Evolutionary conservation across 2,329 filamentous ascomycete genomes (phyloP), one percentile per base, ranked within the genome.

Genomic region (Hawksworthiomyces lignivorus): DNA sequence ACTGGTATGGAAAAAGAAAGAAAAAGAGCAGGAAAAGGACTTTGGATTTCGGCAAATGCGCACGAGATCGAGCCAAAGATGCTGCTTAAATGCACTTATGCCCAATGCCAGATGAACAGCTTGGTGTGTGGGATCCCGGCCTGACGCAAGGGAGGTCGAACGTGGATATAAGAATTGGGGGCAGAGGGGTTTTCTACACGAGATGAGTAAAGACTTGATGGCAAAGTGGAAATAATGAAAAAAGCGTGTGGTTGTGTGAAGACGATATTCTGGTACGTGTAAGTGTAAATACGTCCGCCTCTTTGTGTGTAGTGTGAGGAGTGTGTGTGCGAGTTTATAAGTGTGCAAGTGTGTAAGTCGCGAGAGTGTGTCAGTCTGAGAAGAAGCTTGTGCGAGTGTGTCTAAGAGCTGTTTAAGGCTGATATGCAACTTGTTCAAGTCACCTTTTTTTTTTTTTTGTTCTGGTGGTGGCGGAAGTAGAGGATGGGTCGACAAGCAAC

Each of bases 401-500:
- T 39, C 32, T 28, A 24, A 43, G 41, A 31, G 36, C 32, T 22
- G 41, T 39, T 53, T 56, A 54, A 59, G 55, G 54, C 43, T 36
- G 43, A 37, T 37, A 40, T 48, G 46, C 39, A 35, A 36, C 31
- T 29, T 17, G n/a, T 12, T 9, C 9, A 27, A 30, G 17, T 14
- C n/a, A n/a, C n/a, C n/a, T n/a, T n/a, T n/a, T n/a, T 19, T 10
- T 26, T 10, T 8, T 19, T 18, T 28, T 35, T 22, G 22, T 24
- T 29, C 11, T 32, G 37, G 37, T 26, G 37, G 37, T 20, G 29
- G 34, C 20, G 19, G n/a, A n/a, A n/a, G n/a, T n/a, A n/a, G 4
- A 24, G 40, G 61, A 62, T 56, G 60, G 58, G 60, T 49, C 63
- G 68, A 67, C 66, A 68, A 72, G 68, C 67, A 65, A 33, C 15